Conservation (phyloP, 2,329 filamentous ascomycete species). For the Rhexocercosporidium sp. region DNA sequence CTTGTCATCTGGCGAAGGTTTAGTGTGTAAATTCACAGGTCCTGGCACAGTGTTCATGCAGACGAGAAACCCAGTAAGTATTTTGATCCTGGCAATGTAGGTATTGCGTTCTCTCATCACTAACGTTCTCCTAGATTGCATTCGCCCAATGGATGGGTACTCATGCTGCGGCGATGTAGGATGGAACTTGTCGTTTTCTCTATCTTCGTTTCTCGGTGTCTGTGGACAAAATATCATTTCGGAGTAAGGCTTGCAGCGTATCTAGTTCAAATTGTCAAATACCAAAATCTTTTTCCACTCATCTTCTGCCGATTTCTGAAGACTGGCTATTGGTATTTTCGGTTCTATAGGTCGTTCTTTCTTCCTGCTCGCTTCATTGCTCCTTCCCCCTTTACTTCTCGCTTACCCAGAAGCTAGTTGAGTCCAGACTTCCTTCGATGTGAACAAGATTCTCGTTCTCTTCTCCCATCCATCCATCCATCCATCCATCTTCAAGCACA, state of each 20-base stretch:
- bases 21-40: conserved; percentile 93
- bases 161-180: conserved; percentile 35
- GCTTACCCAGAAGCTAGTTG: not conserved
- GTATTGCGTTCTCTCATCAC: not conserved
- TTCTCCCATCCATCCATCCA: conserved; percentile 11
- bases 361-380: not conserved
- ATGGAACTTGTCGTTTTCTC: not conserved
- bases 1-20: conserved; percentile 79
- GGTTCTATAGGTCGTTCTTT: not conserved
- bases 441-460: not conserved
- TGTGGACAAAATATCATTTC: not conserved
- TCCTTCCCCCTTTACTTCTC: not conserved
- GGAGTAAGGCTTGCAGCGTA: conserved; percentile 16
- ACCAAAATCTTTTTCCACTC: not conserved
- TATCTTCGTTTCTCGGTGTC: not conserved
- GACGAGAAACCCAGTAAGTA: conserved; percentile 79
- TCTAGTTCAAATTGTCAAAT: conserved; percentile 10
- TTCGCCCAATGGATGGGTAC: conserved; percentile 40
- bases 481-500: conserved; percentile 18
- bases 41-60: conserved; percentile 93
- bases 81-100: not conserved
- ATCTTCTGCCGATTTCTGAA: not conserved
- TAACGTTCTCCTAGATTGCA: conserved; percentile 27
- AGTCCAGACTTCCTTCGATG: conserved; percentile 1
- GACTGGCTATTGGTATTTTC: no score